These are phyloP conservation scores for Pyropia yezoensis DNA, from an alignment of 23 red algal genomes.

Conservation along the genomic window DNA sequence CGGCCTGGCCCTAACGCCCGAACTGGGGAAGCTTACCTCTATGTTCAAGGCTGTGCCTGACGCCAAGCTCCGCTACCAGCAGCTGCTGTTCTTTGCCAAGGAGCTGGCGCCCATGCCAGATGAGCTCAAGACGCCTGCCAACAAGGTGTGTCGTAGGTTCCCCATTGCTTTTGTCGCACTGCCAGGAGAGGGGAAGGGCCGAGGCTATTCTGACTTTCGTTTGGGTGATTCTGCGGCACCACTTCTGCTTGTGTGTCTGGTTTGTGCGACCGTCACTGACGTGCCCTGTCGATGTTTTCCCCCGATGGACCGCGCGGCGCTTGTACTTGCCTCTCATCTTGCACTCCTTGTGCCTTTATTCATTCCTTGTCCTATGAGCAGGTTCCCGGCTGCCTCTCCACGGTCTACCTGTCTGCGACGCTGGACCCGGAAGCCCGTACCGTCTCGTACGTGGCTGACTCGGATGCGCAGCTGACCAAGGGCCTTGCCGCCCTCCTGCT, in stretches of 20 bases:
- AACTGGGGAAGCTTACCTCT: conserved; percentile 44
- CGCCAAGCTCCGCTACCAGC: conserved; percentile 85
- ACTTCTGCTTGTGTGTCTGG: no score
- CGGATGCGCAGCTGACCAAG: conserved; percentile 96
- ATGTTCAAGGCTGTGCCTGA: conserved; percentile 66
- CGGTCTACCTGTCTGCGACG: conserved; percentile 27
- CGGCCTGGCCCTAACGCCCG: conserved; percentile 46
- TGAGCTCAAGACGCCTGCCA: conserved; percentile 51
- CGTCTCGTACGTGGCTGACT: conserved; percentile 54
- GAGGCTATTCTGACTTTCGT: no score
- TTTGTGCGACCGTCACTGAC: background rate
- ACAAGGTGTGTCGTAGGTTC: conserved; percentile 43
- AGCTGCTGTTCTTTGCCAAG: conserved; percentile 81
- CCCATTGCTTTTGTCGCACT: background rate
- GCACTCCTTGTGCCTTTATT: background rate
- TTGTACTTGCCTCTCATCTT: conserved; percentile 4
- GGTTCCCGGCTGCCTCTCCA: conserved; percentile 44
- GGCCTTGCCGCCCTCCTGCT: conserved; percentile 84
- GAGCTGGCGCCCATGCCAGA: conserved; percentile 59
- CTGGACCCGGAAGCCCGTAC: conserved; percentile 8
- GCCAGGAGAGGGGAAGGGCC: no score
- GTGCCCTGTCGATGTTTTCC: conserved; percentile 27
- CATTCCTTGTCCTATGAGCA: background rate
- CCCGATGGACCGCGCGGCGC: conserved; percentile 18
- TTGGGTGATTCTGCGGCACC: no score